phyloP scores from a whole-genome alignment of 495 filamentous ascomycete genomes.

The Halenospora varia region DNA sequence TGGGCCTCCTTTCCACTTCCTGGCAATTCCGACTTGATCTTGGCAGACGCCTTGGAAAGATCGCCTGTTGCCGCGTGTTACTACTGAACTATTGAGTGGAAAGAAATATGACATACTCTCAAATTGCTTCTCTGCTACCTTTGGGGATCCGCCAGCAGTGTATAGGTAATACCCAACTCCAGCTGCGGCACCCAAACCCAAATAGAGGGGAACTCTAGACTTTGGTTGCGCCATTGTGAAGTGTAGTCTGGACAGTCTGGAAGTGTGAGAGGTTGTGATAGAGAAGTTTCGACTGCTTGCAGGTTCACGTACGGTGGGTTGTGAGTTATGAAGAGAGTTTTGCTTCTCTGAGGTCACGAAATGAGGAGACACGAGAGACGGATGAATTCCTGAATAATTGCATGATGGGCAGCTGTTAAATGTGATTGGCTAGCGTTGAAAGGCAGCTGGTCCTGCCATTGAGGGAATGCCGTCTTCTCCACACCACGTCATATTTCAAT shows the following conservation, averaged over 20 bases:
- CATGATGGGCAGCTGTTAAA: background rate
- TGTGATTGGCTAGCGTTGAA: background rate
- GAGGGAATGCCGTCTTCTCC: background rate
- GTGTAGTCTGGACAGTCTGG: conserved; percentile 13
- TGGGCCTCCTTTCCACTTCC: conserved; percentile 45
- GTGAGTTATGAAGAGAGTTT: too few species aligned
- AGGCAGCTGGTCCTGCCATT: background rate
- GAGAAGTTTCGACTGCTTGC: background rate
- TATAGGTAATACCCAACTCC: conserved; percentile 90
- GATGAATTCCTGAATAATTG: background rate
- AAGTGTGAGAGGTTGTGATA: background rate
- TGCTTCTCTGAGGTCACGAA: too few species aligned
- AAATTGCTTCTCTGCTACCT: conserved; percentile 73
- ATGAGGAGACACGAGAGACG: background rate
- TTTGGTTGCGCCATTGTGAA: conserved; percentile 44
- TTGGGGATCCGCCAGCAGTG: conserved; percentile 76
- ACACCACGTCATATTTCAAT: background rate
- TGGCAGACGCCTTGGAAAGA: conserved; percentile 56
- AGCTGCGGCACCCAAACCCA: conserved; percentile 61
- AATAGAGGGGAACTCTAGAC: conserved; percentile 48
- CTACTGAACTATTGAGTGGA: background rate
- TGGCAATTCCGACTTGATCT: conserved; percentile 59
- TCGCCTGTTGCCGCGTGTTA: conserved; percentile 46
- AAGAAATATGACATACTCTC: conserved; percentile 57
- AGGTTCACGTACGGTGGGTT: too few species aligned